phyloP scores from a whole-genome alignment of 1,284 basidiomycete species.

The Inonotus hispidus region DNA sequence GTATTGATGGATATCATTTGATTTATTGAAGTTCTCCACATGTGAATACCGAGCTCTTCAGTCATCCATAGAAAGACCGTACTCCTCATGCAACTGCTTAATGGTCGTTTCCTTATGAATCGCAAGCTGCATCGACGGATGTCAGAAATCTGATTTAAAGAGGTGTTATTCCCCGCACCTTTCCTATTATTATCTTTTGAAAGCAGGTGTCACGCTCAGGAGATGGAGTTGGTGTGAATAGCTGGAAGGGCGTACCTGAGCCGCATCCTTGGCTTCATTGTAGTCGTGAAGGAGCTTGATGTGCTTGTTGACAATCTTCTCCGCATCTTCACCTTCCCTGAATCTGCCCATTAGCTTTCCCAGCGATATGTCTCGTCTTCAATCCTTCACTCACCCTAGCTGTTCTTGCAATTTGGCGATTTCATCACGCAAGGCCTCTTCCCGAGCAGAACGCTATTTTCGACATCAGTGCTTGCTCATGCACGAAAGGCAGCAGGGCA shows the following conservation, averaged over 20 bases:
- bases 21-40: too few relatives aligned
- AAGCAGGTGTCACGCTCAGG: background rate
- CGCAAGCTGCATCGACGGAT: constrained; percentile 46
- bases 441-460: background rate
- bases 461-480: background rate
- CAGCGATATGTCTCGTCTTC: background rate
- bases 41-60: constrained; percentile 18
- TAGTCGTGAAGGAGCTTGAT: constrained; percentile 70
- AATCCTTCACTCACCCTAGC: constrained; percentile 5
- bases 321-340: constrained; percentile 49
- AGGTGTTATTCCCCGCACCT: constrained; percentile 31
- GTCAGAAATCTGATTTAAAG: background rate
- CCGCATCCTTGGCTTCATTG: constrained; percentile 77
- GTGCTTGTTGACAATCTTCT: constrained; percentile 60
- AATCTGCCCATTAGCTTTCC: background rate
- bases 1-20: too few relatives aligned
- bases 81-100: constrained; percentile 64
- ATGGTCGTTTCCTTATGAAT: constrained; percentile 58
- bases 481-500: background rate
- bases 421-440: constrained; percentile 6
- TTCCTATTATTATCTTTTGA: constrained; percentile 53
- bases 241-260: constrained; percentile 45
- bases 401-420: constrained; percentile 9
- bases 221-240: background rate
- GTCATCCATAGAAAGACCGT: constrained; percentile 47